These are phyloP conservation scores for Cutaneotrichosporon dermatis DNA, from an alignment of 1,284 basidiomycete species.

Conservation along the genomic window DNA sequence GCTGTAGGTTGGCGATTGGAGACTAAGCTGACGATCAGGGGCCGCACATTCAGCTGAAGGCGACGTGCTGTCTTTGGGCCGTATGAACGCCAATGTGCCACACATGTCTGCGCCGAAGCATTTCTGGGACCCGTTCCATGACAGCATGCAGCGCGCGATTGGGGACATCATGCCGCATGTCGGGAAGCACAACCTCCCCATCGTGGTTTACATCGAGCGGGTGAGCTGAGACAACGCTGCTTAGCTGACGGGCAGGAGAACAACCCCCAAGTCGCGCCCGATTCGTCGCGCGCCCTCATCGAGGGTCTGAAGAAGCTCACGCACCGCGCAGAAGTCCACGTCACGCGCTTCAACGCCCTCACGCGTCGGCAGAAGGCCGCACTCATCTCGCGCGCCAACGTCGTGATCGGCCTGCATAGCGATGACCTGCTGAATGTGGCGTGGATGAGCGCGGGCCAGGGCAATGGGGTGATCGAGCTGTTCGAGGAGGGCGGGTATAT, in stretches of 20 bases:
- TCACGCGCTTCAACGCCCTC: constrained; percentile 32
- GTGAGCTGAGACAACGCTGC: constrained; percentile 9
- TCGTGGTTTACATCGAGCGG: constrained; percentile 35
- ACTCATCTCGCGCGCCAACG: constrained; percentile 33
- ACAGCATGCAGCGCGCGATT: constrained; percentile 27
- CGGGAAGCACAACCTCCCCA: constrained; percentile 25
- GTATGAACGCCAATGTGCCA: constrained; percentile 42
- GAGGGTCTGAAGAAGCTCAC: constrained; percentile 35
- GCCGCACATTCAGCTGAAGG: constrained; percentile 35
- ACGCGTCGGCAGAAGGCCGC: constrained; percentile 30
- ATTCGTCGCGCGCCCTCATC: constrained; percentile 30
- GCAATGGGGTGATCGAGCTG: constrained; percentile 23
- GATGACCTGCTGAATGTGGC: constrained; percentile 30
- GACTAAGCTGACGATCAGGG: constrained; percentile 17
- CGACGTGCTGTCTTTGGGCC: constrained; percentile 32
- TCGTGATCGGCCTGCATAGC: constrained; percentile 35
- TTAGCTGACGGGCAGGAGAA: no score
- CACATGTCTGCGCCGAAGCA: constrained; percentile 16
- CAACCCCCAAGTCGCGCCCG: constrained; percentile 21
- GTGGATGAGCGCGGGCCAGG: constrained; percentile 33
- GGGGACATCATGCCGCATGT: constrained; percentile 16
- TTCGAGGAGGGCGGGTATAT: constrained; percentile 28
- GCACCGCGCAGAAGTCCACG: constrained; percentile 40
- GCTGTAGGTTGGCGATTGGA: constrained; percentile 26
- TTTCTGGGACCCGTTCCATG: constrained; percentile 32